Percentiles rank a stretch among this genome's conserved stretches.
These are phyloP conservation scores for Achaetomium macrosporum DNA, from an alignment of 2,329 filamentous ascomycete species.

Conservation along the genomic window DNA sequence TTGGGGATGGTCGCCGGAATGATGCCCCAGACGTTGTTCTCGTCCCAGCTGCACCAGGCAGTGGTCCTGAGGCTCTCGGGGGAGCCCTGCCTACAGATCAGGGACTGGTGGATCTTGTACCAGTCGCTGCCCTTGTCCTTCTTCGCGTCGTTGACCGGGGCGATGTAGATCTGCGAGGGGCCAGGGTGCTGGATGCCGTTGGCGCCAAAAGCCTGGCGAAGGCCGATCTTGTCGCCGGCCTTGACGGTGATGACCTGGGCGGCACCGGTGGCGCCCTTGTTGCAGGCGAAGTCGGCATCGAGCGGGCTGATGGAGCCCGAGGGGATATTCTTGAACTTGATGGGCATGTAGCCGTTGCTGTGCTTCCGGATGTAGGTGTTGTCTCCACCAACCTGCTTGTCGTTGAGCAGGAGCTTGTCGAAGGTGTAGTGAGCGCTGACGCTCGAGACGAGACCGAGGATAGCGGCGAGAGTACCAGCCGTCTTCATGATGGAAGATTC, in stretches of 20 bases:
- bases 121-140: constrained; percentile 28
- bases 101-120: constrained; percentile 29
- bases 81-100: constrained; percentile 19
- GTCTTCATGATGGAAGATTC: neutral
- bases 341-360: constrained; percentile 36
- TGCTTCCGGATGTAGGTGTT: constrained; percentile 44
- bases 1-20: constrained; percentile 35
- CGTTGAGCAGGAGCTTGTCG: constrained; percentile 39
- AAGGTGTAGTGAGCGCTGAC: constrained; percentile 32
- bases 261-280: constrained; percentile 34
- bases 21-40: constrained; percentile 28
- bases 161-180: constrained; percentile 38
- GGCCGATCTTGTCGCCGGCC: constrained; percentile 43
- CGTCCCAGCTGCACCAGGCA: constrained; percentile 26
- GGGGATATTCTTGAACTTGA: constrained; percentile 26
- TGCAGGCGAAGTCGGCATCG: constrained; percentile 36
- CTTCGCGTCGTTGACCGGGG: constrained; percentile 27
- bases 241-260: constrained; percentile 41
- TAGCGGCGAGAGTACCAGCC: neutral
- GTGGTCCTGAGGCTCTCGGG: constrained; percentile 8
- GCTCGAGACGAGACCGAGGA: neutral
- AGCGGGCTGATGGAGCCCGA: neutral
- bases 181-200: constrained; percentile 43
- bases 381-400: constrained; percentile 35
- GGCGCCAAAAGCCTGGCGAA: constrained; percentile 43